A percentile compares a stretch with the other conserved stretches of the same genome.
Conservation (phyloP, 768 basidiomycete species). For the Cystofilobasidium ferigula region DNA sequence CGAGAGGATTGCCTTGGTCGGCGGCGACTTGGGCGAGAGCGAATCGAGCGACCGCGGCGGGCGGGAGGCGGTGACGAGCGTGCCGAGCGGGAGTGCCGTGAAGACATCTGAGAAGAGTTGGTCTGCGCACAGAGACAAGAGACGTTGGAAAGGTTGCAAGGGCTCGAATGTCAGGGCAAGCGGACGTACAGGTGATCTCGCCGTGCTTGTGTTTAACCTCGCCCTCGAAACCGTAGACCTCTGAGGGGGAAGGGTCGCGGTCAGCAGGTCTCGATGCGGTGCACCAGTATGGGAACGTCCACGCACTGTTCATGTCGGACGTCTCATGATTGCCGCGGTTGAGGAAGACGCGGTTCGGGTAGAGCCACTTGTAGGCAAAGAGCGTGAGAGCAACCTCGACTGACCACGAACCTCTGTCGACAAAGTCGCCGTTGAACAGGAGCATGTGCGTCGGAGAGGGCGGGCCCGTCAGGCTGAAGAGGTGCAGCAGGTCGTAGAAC, state of each 20-base stretch:
- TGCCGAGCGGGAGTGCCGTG: constrained; percentile 78
- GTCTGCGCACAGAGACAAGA: constrained; percentile 6
- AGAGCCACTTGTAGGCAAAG: constrained; percentile 95
- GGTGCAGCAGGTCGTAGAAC: constrained; percentile 84
- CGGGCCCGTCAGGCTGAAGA: constrained; percentile 71
- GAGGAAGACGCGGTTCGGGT: constrained; percentile 77
- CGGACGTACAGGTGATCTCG: constrained; percentile 75
- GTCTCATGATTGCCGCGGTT: constrained; percentile 82
- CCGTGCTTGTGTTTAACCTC: constrained; percentile 96
- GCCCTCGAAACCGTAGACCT: constrained; percentile 78
- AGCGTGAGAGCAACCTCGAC: constrained; percentile 64
- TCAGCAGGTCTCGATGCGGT: background rate
- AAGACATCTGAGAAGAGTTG: constrained; percentile 90
- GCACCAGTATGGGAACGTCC: constrained; percentile 19
- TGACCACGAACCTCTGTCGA: constrained; percentile 65
- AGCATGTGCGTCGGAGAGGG: constrained; percentile 68
- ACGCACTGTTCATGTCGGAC: constrained; percentile 19
- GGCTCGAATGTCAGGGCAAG: background rate
- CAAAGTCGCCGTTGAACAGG: constrained; percentile 56
- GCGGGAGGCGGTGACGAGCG: constrained; percentile 62
- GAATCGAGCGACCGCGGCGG: constrained; percentile 42
- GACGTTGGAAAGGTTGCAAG: constrained; percentile 15
- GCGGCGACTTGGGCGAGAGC: constrained; percentile 37
- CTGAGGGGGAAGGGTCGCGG: background rate
- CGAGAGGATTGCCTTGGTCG: constrained; percentile 53